These are phyloP conservation scores for Colletotrichum sp. DNA, from an alignment of 2,329 filamentous ascomycete genomes.

Conservation along the genomic window DNA sequence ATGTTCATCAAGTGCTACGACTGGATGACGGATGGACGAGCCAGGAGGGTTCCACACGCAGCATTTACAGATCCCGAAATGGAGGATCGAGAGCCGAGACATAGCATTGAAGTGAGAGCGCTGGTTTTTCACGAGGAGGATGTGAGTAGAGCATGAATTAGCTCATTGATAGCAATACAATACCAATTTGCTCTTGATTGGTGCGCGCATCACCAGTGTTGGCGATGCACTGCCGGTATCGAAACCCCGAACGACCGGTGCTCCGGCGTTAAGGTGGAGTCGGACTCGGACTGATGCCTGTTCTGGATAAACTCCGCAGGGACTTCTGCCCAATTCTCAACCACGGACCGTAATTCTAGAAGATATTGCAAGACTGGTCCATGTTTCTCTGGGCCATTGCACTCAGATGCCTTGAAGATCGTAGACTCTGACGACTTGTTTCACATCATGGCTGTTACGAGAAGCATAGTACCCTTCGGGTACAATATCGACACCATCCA, in stretches of 20 bases:
- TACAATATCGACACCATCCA: not conserved
- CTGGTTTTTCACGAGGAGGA: not conserved
- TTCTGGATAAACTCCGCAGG: not conserved
- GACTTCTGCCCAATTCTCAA: not conserved
- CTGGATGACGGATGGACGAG: constrained; percentile 32
- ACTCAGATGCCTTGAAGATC: not conserved
- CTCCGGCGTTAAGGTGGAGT: not conserved
- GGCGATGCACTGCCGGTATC: not conserved
- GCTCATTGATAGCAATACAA: not conserved
- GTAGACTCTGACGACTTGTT: not conserved
- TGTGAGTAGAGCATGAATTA: not conserved
- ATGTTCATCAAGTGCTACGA: constrained; percentile 68
- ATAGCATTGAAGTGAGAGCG: not conserved
- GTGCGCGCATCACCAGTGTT: not conserved
- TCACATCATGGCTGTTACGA: not conserved
- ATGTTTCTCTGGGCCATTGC: not conserved
- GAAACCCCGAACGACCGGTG: not conserved
- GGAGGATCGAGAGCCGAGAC: not conserved
- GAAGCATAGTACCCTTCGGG: not conserved
- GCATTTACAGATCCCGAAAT: not conserved
- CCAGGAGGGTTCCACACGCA: not conserved
- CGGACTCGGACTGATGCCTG: not conserved
- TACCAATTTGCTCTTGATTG: not conserved
- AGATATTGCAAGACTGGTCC: not conserved
- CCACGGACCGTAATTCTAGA: not conserved